Conservation (phyloP, 1,139 yeast genomes). For the Geotrichum citri-aurantii region DNA sequence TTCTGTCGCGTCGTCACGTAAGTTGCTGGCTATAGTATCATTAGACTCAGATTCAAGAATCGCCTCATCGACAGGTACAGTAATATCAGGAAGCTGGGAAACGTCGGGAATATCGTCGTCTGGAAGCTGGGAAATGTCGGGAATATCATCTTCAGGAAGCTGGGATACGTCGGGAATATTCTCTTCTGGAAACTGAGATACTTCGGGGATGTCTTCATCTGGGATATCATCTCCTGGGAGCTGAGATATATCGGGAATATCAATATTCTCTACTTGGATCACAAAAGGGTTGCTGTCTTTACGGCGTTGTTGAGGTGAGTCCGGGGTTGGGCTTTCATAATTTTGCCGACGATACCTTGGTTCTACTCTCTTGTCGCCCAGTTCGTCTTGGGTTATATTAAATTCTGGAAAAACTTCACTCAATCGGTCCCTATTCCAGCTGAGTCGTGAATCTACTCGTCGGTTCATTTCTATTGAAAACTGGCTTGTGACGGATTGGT, state of each 20-base stretch:
- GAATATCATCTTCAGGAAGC: too few species aligned
- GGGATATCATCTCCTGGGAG: too few species aligned
- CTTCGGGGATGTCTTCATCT: too few species aligned
- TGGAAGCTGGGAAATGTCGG: too few species aligned
- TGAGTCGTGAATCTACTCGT: constrained; percentile 7
- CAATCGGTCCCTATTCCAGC: constrained; percentile 8
- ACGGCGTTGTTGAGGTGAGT: background rate
- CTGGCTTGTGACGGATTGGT: background rate
- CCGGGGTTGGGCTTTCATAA: background rate
- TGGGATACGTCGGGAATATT: too few species aligned
- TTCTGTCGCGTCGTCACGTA: background rate
- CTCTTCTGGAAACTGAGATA: background rate
- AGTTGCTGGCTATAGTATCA: background rate
- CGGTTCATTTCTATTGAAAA: constrained; percentile 5
- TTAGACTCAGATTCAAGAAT: background rate
- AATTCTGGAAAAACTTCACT: constrained; percentile 19
- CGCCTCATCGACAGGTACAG: background rate
- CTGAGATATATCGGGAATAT: constrained; percentile 5
- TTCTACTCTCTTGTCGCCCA: background rate
- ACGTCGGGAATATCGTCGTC: too few species aligned
- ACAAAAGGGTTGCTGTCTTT: constrained; percentile 17
- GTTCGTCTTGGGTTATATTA: constrained; percentile 12
- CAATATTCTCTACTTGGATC: constrained; percentile 13
- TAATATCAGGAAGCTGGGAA: background rate
- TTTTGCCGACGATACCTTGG: background rate